Percentiles rank a stretch among this genome's conserved stretches.
phyloP scores from a whole-genome alignment of 139 green algal genomes.

The Micromonas pusilla region DNA sequence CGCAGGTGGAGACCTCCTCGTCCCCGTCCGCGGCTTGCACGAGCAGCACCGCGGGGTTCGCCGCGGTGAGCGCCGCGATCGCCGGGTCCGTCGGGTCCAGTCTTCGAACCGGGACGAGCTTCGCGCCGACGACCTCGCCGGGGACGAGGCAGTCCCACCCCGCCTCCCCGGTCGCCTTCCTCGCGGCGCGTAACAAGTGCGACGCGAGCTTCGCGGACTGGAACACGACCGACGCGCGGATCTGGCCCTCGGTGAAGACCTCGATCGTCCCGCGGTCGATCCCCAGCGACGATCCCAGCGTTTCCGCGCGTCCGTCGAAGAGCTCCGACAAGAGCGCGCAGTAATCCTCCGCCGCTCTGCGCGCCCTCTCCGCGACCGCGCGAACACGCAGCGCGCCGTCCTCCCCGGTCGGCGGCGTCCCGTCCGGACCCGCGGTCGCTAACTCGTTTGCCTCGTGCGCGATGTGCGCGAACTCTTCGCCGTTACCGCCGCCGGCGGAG shows the following conservation, averaged over 20 bases:
- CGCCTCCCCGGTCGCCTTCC: conserved; percentile 41
- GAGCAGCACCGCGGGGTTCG: conserved; percentile 32
- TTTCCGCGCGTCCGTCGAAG: not conserved
- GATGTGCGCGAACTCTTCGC: not conserved
- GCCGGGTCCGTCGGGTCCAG: not conserved
- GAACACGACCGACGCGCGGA: conserved; percentile 23
- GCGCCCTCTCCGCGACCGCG: conserved; percentile 72
- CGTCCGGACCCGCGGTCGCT: not conserved
- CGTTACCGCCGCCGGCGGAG: not conserved
- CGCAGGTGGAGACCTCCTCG: conserved; percentile 79
- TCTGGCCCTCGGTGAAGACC: conserved; percentile 22
- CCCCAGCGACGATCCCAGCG: conserved; percentile 7
- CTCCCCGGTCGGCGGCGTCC: not conserved
- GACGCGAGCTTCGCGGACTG: conserved; percentile 61
- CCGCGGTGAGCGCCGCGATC: not conserved
- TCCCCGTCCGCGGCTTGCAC: conserved; percentile 67
- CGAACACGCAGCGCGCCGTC: conserved; percentile 52
- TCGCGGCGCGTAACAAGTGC: conserved; percentile 45
- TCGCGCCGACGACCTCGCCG: not conserved
- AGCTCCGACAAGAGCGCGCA: conserved; percentile 30
- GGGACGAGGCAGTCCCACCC: conserved; percentile 66
- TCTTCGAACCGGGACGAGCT: not conserved
- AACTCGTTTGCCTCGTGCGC: not conserved
- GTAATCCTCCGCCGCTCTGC: conserved; percentile 72
- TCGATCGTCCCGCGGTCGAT: conserved; percentile 1